Conservation (phyloP, 768 basidiomycete species). For the Macrolepiota fuliginosa region DNA sequence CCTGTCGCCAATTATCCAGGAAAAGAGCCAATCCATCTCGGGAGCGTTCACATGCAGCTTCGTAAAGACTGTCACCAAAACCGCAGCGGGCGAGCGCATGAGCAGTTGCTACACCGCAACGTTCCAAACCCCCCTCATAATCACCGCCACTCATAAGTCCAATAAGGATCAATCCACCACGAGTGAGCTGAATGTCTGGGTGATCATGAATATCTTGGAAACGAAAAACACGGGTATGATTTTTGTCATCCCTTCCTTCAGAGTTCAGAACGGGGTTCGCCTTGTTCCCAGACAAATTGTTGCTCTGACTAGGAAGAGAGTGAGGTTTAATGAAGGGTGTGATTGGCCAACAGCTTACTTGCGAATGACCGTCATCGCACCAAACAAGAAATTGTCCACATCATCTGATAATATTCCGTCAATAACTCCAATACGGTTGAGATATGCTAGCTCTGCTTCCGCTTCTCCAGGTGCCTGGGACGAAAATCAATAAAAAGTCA, state of each 20-base stretch:
- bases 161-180: constrained; percentile 79
- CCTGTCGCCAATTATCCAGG: constrained; percentile 61
- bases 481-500: constrained; percentile 22
- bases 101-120: constrained; percentile 71
- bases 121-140: constrained; percentile 68
- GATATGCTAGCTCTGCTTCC: constrained; percentile 88
- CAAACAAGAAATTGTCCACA: constrained; percentile 90
- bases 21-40: constrained; percentile 47
- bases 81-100: constrained; percentile 80
- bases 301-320: constrained; percentile 50
- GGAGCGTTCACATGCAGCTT: constrained; percentile 51
- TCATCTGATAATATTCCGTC: constrained; percentile 92
- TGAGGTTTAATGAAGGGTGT: constrained; percentile 3
- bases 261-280: constrained; percentile 61
- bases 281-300: constrained; percentile 70
- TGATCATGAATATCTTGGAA: constrained; percentile 37
- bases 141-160: constrained; percentile 89
- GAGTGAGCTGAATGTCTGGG: constrained; percentile 45
- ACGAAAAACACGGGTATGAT: constrained; percentile 54
- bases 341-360: constrained; percentile 54
- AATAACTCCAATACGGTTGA: constrained; percentile 78
- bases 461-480: constrained; percentile 87
- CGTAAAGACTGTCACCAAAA: constrained; percentile 66
- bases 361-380: constrained; percentile 77
- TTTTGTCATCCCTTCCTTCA: constrained; percentile 70